Base-by-base conservation (phyloP, 2,329 filamentous ascomycete species). In the Sporothrix curviconia region DNA sequence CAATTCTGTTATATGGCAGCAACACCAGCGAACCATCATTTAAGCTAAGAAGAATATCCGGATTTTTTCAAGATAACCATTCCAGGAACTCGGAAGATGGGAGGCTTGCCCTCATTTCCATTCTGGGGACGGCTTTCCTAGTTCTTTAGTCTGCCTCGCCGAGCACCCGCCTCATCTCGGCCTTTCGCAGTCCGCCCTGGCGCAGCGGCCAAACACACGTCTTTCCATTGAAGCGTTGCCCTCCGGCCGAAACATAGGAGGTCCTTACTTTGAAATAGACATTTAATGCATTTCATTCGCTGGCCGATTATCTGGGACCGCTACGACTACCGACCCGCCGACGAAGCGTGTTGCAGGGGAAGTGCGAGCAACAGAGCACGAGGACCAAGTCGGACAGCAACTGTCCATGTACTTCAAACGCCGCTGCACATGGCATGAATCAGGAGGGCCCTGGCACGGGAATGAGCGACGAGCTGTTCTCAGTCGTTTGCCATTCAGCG, bases 61-160 rank as follows among this genome's bases (percentile, higher is more conserved):
- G 12, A n/a, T 43, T 17, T 8, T 25, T n/a, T n/a, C n/a, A 37
- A n/a, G 34, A n/a, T 24, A 22, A 28, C 39, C 47, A 2, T 43
- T 44, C 52, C 40, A 46, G 51, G 52, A 46, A 37, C 40, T 44
- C 28, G 52, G 52, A 55, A 46, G 28, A 32, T 54, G 22, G 22
- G 24, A 19, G 19, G 34, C n/a, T n/a, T n/a, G n/a, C n/a, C n/a
- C n/a, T n/a, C n/a, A n/a, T n/a, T 30, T 22, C 36, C 36, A 28
- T 14, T 19, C 30, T 19, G 12, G 39, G 25, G n/a, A 6, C 9
- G 4, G n/a, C n/a, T n/a, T n/a, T n/a, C n/a, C n/a, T n/a, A n/a
- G n/a, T n/a, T n/a, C n/a, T n/a, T n/a, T n/a, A n/a, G n/a, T n/a
- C n/a, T n/a, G n/a, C n/a, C n/a, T n/a, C n/a, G n/a, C n/a, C n/a